These are phyloP conservation scores for Pythium biforme DNA, from an alignment of 352 stramenopile genomes.

Conservation along the genomic window DNA sequence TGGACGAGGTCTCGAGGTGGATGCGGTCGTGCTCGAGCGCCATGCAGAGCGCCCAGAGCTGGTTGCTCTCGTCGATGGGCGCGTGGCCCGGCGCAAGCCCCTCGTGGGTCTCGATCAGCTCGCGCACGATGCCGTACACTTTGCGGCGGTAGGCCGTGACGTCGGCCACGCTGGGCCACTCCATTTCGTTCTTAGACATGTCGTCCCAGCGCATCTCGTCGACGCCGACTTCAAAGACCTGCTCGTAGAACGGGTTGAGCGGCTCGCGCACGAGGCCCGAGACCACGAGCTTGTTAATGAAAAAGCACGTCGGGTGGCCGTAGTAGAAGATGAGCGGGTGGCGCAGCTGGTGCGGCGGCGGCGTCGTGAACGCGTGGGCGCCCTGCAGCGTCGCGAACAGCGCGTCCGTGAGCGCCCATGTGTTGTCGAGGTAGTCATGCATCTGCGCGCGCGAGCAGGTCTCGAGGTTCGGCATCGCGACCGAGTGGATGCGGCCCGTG, in stretches of 20 bases:
- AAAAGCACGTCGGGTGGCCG: constrained; percentile 94
- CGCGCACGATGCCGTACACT: constrained; percentile 89
- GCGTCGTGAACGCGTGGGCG: constrained; percentile 88
- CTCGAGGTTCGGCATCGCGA: constrained; percentile 84
- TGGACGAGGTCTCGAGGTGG: constrained; percentile 96
- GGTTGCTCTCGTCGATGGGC: constrained; percentile 78
- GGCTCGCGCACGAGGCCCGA: constrained; percentile 85
- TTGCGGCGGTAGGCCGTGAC: constrained; percentile 91
- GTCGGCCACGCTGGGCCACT: constrained; percentile 90
- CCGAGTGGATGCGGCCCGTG: constrained; percentile 46
- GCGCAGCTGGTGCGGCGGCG: constrained; percentile 91
- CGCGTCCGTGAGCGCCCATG: constrained; percentile 93
- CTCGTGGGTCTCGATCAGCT: constrained; percentile 87
- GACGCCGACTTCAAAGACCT: constrained; percentile 96
- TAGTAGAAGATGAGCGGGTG: constrained; percentile 99
- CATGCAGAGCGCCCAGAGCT: constrained; percentile 95
- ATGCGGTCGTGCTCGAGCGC: constrained; percentile 97
- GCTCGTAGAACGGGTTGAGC: constrained; percentile 94
- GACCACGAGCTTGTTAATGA: constrained; percentile 96
- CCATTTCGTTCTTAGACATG: constrained; percentile 96
- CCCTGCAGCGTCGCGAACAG: constrained; percentile 92
- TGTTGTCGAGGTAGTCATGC: constrained; percentile 95
- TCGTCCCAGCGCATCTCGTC: constrained; percentile 99
- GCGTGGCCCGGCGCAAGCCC: constrained; percentile 73
- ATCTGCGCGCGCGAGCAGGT: constrained; percentile 82